Evolutionary conservation across 2,329 filamentous ascomycete species (phyloP), one percentile per base, ranked within the genome.

Genomic region (Diaporthe sp.): DNA sequence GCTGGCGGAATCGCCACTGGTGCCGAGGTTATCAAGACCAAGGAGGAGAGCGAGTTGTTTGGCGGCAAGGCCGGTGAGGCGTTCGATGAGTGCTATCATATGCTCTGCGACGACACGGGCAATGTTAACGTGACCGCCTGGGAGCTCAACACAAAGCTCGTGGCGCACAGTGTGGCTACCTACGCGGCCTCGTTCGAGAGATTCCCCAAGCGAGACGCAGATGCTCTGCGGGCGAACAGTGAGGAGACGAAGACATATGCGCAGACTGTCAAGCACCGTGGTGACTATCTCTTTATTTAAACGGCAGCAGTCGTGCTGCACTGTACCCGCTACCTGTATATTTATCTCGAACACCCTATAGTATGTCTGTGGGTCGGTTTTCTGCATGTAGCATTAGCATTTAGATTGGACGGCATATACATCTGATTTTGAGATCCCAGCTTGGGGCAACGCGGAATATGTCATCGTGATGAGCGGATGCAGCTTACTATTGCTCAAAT

Each of bases 1-100:
- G 90, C 90, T 1, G 93, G 94, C 32, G 94, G 94, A 39, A 90
- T 96, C 75, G 93, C 93, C 71, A 95, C 94, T 2, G 94, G 94
- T 51, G 94, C 94, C 1, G 94, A 96, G 82, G 92, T 89, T 17
- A 82, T 94, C 83, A 96, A 95, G 89, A 94, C 93, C 0, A 83
- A 87, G 66, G 87, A 91, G 44, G 92, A 96, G 80, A 89, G 83
- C 2, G 85, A 84, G 53, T 83, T 91, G 83, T 96, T 95, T 81
- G 94, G 94, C n/a, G 94, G 94, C 50, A 85, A 87, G 75, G 92
- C 91, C 1, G 93, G 89, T 27, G 83, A 87, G 35, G 88, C 88
- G 85, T 89, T 89, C 76, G 88, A 92, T 78, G 85, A 86, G 51
- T 90, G 89, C 85, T 91, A 92, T 79, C 89, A 93, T 79, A 86